A percentile compares a stretch with the other conserved stretches of the same genome.
These are phyloP conservation scores for Scalesia atractyloides DNA, from an alignment of 129 eudicot genomes.

Conservation along the genomic window DNA sequence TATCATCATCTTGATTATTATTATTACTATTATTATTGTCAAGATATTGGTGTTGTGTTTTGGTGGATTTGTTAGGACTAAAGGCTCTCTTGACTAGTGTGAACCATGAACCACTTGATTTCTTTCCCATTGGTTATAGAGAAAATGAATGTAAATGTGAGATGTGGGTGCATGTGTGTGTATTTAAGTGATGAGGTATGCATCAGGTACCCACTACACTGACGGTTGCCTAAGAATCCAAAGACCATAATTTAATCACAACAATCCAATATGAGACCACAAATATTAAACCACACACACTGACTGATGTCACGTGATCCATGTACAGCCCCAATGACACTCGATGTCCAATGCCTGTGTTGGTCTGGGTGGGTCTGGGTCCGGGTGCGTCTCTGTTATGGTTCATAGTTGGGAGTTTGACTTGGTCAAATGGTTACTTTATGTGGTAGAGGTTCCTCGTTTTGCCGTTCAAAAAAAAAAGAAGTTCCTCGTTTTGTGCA, in stretches of 20 bases:
- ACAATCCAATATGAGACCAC: slow-evolving; percentile 35
- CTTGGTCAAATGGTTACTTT: slow-evolving; percentile 35
- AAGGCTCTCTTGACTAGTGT: slow-evolving; percentile 78
- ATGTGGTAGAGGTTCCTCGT: slow-evolving; percentile 27
- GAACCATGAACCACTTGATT: slow-evolving; percentile 67
- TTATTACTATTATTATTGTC: slow-evolving; percentile 18
- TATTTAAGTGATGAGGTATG: slow-evolving; percentile 4
- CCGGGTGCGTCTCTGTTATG: neutral
- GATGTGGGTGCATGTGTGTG: neutral
- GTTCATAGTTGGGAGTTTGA: slow-evolving; percentile 17
- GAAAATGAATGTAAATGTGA: neutral
- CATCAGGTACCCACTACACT: slow-evolving; percentile 14
- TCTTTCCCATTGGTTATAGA: slow-evolving; percentile 58
- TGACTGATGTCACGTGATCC: slow-evolving; percentile 15
- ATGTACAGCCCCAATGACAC: slow-evolving; percentile 16
- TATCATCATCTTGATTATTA: slow-evolving; percentile 41
- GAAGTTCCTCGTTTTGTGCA: slow-evolving; percentile 20
- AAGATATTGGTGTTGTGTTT: slow-evolving; percentile 26
- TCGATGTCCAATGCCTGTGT: slow-evolving; percentile 27
- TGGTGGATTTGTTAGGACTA: slow-evolving; percentile 61
- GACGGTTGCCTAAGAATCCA: slow-evolving; percentile 35
- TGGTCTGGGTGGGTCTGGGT: slow-evolving; percentile 7
- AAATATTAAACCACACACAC: neutral
- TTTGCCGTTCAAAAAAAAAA: no score
- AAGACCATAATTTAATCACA: slow-evolving; percentile 30